Evolutionary conservation across 805 yeast genomes (phyloP).

Genomic region (Vanderwaltozyma polyspora): DNA sequence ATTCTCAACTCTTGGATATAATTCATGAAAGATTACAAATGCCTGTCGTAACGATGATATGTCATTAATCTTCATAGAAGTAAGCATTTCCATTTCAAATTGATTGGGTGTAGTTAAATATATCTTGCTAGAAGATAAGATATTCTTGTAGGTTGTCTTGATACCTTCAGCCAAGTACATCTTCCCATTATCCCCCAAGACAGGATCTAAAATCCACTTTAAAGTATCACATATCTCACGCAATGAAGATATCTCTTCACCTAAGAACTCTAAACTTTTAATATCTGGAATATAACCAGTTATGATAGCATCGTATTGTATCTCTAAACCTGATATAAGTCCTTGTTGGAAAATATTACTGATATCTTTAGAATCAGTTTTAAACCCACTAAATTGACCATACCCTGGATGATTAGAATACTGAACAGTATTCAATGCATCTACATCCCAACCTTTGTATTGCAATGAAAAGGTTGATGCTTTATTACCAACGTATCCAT

Average conservation of each 20-base stretch:
- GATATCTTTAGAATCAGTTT: conserved; percentile 36
- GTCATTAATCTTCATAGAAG: conserved; percentile 34
- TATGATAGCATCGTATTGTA: conserved; percentile 52
- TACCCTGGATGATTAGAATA: conserved; percentile 91
- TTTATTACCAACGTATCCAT: conserved; percentile 89
- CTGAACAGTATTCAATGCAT: conserved; percentile 76
- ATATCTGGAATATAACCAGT: conserved; percentile 73
- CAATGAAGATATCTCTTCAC: conserved; percentile 29
- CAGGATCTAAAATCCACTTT: conserved; percentile 76
- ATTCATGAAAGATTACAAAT: conserved; percentile 31
- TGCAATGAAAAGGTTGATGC: conserved; percentile 89
- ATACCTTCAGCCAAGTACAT: conserved; percentile 58
- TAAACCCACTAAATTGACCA: conserved; percentile 51
- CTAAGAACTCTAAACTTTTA: conserved; percentile 41
- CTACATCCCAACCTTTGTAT: conserved; percentile 84
- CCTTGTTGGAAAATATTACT: conserved; percentile 41
- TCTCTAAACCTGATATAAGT: conserved; percentile 34
- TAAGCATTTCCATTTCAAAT: conserved; percentile 55
- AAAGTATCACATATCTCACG: conserved; percentile 22
- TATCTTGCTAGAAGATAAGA: conserved; percentile 35
- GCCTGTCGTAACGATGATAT: conserved; percentile 30
- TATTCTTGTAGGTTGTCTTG: conserved; percentile 38
- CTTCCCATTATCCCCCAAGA: conserved; percentile 81
- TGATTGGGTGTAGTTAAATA: conserved; percentile 61
- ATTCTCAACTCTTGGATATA: conserved; percentile 36